A percentile compares a stretch with the other conserved stretches of the same genome.
phyloP scores from a whole-genome alignment of 1,284 basidiomycete species.

The Tylopilus orsonianus region DNA sequence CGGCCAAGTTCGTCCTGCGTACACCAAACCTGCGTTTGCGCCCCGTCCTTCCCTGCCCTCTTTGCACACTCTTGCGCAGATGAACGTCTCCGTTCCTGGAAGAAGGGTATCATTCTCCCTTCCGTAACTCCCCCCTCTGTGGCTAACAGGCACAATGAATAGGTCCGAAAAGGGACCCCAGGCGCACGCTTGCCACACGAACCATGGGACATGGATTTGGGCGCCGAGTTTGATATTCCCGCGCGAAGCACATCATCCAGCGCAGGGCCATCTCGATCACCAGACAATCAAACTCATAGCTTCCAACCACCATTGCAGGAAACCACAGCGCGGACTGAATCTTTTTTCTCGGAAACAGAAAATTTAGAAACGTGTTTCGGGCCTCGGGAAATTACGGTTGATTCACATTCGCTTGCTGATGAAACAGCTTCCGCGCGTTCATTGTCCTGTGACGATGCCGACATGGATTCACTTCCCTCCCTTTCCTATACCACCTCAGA shows the following conservation, averaged over 20 bases:
- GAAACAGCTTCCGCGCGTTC: conserved; percentile 28
- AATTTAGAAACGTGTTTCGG: conserved; percentile 10
- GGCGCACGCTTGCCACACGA: conserved; percentile 62
- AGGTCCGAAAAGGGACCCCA: conserved; percentile 59
- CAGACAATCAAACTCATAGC: conserved; percentile 5
- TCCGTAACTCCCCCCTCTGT: neutral
- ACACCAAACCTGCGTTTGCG: conserved; percentile 57
- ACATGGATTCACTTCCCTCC: conserved; percentile 35
- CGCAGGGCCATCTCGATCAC: conserved; percentile 12
- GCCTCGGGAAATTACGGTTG: conserved; percentile 12
- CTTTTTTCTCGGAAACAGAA: neutral
- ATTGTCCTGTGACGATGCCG: conserved; percentile 29
- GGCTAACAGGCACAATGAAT: conserved; percentile 6
- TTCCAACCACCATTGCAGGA: neutral
- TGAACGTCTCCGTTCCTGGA: conserved; percentile 47
- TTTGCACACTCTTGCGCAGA: conserved; percentile 54
- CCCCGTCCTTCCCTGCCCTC: conserved; percentile 67
- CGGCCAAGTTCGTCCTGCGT: conserved; percentile 48
- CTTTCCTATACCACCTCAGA: conserved; percentile 32
- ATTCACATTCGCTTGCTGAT: conserved; percentile 10
- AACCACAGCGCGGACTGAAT: neutral
- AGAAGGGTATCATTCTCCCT: conserved; percentile 49
- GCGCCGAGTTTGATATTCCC: conserved; percentile 9
- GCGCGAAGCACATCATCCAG: neutral
- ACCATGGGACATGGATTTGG: conserved; percentile 49